Base-by-base conservation (phyloP, 1,284 basidiomycete species). In the Kalmanozyma brasiliensis region DNA sequence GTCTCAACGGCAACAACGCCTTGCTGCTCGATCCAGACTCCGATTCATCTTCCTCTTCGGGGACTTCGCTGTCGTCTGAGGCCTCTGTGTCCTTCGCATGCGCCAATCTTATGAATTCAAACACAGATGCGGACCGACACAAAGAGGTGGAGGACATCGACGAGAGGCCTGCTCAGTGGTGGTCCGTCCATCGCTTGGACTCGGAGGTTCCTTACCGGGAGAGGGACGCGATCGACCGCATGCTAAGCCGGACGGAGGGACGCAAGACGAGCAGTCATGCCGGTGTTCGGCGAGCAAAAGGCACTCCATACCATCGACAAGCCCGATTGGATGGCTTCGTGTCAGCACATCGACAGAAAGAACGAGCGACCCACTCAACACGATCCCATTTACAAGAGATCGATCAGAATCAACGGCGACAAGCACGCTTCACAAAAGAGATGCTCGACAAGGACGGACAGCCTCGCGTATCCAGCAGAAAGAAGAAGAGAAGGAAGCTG, bases 221-320 rank as follows among this genome's bases (percentile, higher is more conserved):
- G 30, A 26, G 55, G 20, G 66, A 79, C 41, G 74, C 63, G 6
- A 69, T 80, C 22, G 78, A 80, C 42, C 72, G 75, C 11, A 78
- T 80, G 74, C 69, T 80, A 7, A 51, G 67, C 20, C 64, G 76
- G 17, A 67, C 72, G 3, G 52, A 40, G 20, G 69, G 60, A 11
- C 41, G 53, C 16, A 61, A 62, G 19, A 37, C 36, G 14, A 55
- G 53, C 24, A 44, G 22, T 16, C 58, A 52, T 10, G 2, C 37
- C 2, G 26, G 32, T 9, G 29, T 17, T 4, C 51, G 47, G 9
- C 38, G 42, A n/a, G 10, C 20, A 3, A 32, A 34, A 2, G 29
- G 13, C 10, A 24, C 19, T 5, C 35, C 55, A 5, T 17, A 40
- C 9, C 51, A 45, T 17, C 47, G 55, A 9, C 65, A 68, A 38